A percentile compares a stretch with the other conserved stretches of the same genome.
These are phyloP conservation scores for Zea luxurians DNA, from an alignment of 176 grass and related monocot genomes.

Conservation along the genomic window DNA sequence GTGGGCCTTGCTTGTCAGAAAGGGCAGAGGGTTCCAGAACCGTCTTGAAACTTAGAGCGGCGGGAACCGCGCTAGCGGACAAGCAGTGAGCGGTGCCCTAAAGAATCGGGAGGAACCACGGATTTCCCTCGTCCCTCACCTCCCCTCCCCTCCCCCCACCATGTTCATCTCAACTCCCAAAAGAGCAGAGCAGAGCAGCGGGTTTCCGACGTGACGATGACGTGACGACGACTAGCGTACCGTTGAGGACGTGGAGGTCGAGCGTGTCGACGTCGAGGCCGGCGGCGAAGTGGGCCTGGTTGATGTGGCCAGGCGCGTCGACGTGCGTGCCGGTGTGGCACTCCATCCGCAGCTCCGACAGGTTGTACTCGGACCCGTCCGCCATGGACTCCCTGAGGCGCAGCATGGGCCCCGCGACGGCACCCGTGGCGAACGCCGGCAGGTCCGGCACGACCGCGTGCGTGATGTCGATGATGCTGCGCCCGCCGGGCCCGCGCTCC, in stretches of 20 bases:
- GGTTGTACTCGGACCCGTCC: constrained; percentile 20
- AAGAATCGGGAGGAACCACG: too few relatives aligned
- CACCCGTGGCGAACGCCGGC: constrained; percentile 7
- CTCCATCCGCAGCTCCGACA: constrained; percentile 5
- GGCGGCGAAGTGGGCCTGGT: constrained; percentile 54
- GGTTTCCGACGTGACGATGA: too few relatives aligned
- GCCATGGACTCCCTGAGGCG: constrained; percentile 8
- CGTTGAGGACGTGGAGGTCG: constrained; percentile 74
- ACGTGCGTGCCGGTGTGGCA: constrained; percentile 58
- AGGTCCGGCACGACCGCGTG: constrained; percentile 25
- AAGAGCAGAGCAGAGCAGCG: neutral
- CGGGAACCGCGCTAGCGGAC: too few relatives aligned
- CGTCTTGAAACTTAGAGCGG: too few relatives aligned
- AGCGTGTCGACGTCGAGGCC: constrained; percentile 75
- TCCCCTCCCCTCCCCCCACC: neutral
- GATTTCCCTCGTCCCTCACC: too few relatives aligned
- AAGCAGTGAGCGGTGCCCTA: too few relatives aligned
- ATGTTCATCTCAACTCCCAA: neutral
- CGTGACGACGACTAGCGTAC: neutral
- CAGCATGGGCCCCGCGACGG: neutral
- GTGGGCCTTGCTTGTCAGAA: too few relatives aligned
- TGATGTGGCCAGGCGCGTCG: constrained; percentile 63
- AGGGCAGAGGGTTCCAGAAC: too few relatives aligned
- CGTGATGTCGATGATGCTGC: constrained; percentile 22
- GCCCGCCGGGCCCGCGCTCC: neutral